Evolutionary conservation across 1,284 basidiomycete species (phyloP).

Genomic region (Ceratobasidium papillatum): DNA sequence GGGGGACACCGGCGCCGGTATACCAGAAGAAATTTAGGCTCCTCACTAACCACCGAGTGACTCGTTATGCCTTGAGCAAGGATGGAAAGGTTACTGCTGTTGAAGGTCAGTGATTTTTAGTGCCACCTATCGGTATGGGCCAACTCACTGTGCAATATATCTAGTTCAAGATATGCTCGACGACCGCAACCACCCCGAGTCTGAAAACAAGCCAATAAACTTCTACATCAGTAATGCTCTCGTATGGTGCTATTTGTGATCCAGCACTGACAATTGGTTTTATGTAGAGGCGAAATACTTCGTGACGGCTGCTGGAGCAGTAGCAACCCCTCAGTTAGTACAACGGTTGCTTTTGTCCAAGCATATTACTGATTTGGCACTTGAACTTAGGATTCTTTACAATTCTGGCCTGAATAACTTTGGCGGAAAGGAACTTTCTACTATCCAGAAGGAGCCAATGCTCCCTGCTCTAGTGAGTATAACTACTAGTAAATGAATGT

Average conservation of each 20-base stretch:
- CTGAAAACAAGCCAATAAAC: background rate
- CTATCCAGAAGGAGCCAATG: background rate
- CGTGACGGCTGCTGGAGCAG: background rate
- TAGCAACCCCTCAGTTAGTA: background rate
- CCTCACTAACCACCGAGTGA: conserved; percentile 9
- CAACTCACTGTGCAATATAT: background rate
- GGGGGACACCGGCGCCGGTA: background rate
- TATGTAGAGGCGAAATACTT: conserved; percentile 1
- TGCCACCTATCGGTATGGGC: background rate
- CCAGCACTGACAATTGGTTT: background rate
- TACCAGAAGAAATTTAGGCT: conserved; percentile 13
- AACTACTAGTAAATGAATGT: background rate
- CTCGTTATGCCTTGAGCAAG: background rate
- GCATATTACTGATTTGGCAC: too few species aligned
- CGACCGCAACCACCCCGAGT: background rate
- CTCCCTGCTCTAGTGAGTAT: background rate
- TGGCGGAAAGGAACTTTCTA: background rate
- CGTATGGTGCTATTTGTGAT: too few species aligned
- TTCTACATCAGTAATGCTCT: conserved; percentile 4
- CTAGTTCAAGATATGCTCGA: conserved; percentile 1
- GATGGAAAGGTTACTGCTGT: background rate
- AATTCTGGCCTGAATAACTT: conserved; percentile 6
- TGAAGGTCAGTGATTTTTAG: background rate
- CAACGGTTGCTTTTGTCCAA: background rate
- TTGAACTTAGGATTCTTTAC: background rate